Conservation (phyloP, 176 grass and related monocot genomes). For the Raddia distichophylla region DNA sequence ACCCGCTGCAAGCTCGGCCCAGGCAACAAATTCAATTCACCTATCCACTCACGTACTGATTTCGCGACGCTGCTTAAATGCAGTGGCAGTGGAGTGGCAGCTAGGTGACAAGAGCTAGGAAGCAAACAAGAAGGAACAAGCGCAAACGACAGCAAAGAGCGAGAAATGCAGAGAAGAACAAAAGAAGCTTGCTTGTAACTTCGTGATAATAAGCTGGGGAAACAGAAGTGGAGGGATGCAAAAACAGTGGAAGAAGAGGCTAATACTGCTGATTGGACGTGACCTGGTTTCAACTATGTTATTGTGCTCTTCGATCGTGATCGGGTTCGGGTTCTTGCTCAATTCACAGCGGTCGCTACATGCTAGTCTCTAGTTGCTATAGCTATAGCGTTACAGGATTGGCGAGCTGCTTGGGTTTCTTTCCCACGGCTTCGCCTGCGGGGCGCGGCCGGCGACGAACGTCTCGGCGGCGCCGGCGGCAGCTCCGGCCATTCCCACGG, state of each 20-base stretch:
- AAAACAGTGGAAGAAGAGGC: neutral
- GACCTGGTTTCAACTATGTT: conserved; percentile 36
- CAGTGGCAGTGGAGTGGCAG: conserved; percentile 12
- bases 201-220: conserved; percentile 25
- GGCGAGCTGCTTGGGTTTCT: conserved; percentile 54
- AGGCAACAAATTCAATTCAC: conserved; percentile 39
- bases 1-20: conserved; percentile 21
- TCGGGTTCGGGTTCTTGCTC: neutral
- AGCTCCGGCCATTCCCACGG: conserved; percentile 53
- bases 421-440: conserved; percentile 45
- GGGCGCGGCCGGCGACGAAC: conserved; percentile 31
- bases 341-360: conserved; percentile 44
- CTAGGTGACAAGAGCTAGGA: conserved; percentile 51
- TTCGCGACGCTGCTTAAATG: conserved; percentile 26
- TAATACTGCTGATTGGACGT: conserved; percentile 8
- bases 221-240: conserved; percentile 32
- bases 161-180: neutral
- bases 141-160: conserved; percentile 22
- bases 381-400: conserved; percentile 45
- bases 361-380: conserved; percentile 19
- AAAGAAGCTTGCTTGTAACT: conserved; percentile 28
- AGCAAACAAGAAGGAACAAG: conserved; percentile 48
- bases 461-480: conserved; percentile 33
- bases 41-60: conserved; percentile 28
- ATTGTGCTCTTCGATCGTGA: conserved; percentile 5